Evolutionary conservation across 768 basidiomycete genomes (phyloP).

Genomic region (Zangia roseola): DNA sequence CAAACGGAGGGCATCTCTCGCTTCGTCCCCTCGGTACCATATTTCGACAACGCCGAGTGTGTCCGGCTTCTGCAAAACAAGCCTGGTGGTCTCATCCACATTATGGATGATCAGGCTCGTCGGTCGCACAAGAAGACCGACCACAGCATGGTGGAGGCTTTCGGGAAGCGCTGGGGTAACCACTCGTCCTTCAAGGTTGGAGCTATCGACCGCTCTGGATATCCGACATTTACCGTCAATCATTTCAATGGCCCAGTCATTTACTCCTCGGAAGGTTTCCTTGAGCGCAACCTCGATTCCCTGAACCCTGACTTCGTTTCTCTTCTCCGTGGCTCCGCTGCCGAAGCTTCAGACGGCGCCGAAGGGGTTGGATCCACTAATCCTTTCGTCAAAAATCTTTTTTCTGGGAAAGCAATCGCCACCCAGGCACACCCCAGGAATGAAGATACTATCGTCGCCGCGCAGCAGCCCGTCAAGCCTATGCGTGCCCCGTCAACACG

Average conservation of each 20-base stretch:
- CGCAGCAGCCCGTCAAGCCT: constrained; percentile 90
- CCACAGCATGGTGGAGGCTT: constrained; percentile 91
- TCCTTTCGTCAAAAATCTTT: constrained; percentile 88
- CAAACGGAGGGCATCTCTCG: constrained; percentile 74
- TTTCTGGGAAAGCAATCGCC: constrained; percentile 85
- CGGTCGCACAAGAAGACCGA: constrained; percentile 88
- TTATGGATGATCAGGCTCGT: constrained; percentile 96
- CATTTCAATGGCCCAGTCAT: constrained; percentile 92
- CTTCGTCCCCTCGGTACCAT: constrained; percentile 67
- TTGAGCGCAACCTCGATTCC: constrained; percentile 84
- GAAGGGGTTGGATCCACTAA: constrained; percentile 82
- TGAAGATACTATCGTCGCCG: constrained; percentile 94
- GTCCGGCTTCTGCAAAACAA: constrained; percentile 80
- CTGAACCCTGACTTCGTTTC: constrained; percentile 93
- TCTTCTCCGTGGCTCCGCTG: constrained; percentile 65
- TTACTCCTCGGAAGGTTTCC: constrained; percentile 88
- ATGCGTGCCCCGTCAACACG: constrained; percentile 91
- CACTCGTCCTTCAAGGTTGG: constrained; percentile 90
- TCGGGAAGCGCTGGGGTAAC: constrained; percentile 91
- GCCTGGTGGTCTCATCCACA: constrained; percentile 91
- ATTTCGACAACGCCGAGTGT: constrained; percentile 91
- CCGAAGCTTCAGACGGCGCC: constrained; percentile 39
- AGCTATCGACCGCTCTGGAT: constrained; percentile 69
- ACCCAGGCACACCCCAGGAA: constrained; percentile 90
- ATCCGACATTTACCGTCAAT: constrained; percentile 84